These are phyloP conservation scores for Candida railenensis DNA, from an alignment of 805 yeast species.

Conservation along the genomic window DNA sequence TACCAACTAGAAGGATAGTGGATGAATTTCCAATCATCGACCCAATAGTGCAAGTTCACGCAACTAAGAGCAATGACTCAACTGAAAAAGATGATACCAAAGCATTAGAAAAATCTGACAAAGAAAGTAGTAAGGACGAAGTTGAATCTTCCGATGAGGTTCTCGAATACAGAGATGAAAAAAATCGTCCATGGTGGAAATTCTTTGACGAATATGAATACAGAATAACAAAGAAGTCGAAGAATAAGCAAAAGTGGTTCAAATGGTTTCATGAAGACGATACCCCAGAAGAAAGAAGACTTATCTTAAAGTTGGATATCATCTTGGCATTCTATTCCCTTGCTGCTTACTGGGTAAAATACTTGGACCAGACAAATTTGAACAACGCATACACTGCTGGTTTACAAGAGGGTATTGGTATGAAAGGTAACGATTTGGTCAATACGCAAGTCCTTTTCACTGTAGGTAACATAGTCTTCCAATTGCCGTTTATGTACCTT, in stretches of 20 bases:
- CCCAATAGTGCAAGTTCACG: neutral
- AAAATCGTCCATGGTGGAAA: slow-evolving; percentile 32
- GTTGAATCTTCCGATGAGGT: neutral
- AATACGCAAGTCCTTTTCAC: slow-evolving; percentile 57
- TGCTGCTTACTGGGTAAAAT: slow-evolving; percentile 62
- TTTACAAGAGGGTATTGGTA: slow-evolving; percentile 52
- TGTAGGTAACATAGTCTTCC: slow-evolving; percentile 60
- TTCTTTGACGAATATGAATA: slow-evolving; percentile 60
- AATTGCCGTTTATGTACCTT: slow-evolving; percentile 59
- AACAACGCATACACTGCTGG: slow-evolving; percentile 68
- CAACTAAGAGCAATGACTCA: neutral
- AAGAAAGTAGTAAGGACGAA: neutral
- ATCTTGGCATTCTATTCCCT: slow-evolving; percentile 32
- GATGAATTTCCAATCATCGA: slow-evolving; percentile 22
- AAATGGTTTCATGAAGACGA: slow-evolving; percentile 55
- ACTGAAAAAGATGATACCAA: neutral
- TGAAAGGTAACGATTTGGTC: slow-evolving; percentile 63
- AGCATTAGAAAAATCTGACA: neutral
- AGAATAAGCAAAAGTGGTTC: slow-evolving; percentile 46
- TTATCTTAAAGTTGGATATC: slow-evolving; percentile 32
- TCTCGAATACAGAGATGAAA: slow-evolving; percentile 34
- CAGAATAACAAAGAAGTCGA: slow-evolving; percentile 26
- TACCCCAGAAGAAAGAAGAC: slow-evolving; percentile 34
- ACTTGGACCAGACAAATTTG: slow-evolving; percentile 59
- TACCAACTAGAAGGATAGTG: slow-evolving; percentile 33